A percentile compares a stretch with the other conserved stretches of the same genome.
These are phyloP conservation scores for Gloeophyllum trabeum DNA, from an alignment of 768 basidiomycete genomes.

Conservation along the genomic window DNA sequence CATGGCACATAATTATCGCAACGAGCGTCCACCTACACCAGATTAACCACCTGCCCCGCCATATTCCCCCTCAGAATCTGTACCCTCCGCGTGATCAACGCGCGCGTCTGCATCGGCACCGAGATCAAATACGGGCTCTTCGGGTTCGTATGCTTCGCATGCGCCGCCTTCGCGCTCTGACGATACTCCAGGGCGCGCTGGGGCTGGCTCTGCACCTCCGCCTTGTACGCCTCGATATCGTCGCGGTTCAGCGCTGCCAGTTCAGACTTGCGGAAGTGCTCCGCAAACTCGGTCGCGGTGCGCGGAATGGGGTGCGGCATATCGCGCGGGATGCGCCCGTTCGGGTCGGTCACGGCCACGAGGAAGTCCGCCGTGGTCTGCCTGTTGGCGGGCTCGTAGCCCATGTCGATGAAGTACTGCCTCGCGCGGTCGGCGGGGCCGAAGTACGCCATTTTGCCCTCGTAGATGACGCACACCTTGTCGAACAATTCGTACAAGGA, in stretches of 20 bases:
- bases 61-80: conserved; percentile 22
- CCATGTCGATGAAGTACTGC: conserved; percentile 65
- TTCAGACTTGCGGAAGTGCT: background rate
- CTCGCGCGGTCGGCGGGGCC: conserved; percentile 55
- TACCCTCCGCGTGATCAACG: conserved; percentile 22
- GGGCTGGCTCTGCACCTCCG: conserved; percentile 16
- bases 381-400: conserved; percentile 39
- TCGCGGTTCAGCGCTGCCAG: conserved; percentile 20
- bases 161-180: conserved; percentile 36
- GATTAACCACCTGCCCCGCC: conserved; percentile 16
- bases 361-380: conserved; percentile 56
- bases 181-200: conserved; percentile 26
- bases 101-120: conserved; percentile 22
- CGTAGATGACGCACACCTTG: conserved; percentile 72
- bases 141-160: conserved; percentile 25
- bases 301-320: conserved; percentile 29
- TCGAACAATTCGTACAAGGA: conserved; percentile 55
- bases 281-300: conserved; percentile 45
- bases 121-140: conserved; percentile 23
- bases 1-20: background rate
- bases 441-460: conserved; percentile 65
- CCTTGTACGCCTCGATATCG: conserved; percentile 31
- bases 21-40: conserved; percentile 9
- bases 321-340: conserved; percentile 35
- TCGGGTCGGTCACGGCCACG: conserved; percentile 36